These are phyloP conservation scores for Rhizophagus sp. DNA, from an alignment of 192 early-diverging fungal species.

Conservation along the genomic window DNA sequence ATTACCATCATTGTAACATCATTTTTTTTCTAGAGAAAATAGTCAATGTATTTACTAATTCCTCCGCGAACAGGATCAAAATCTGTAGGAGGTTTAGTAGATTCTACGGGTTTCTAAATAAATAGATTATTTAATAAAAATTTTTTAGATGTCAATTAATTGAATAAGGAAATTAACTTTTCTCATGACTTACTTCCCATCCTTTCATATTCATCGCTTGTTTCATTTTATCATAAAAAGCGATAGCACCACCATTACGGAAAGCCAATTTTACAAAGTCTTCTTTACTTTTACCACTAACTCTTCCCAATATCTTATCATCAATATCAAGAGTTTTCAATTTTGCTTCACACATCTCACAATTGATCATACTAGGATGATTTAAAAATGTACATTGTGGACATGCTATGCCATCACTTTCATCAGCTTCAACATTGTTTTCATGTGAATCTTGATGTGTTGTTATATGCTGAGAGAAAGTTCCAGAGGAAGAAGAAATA, in stretches of 20 bases:
- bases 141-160: neutral
- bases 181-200: slow-evolving; percentile 59
- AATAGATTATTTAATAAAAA: neutral
- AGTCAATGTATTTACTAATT: neutral
- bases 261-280: slow-evolving; percentile 76
- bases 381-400: slow-evolving; percentile 88
- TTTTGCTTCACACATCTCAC: slow-evolving; percentile 83
- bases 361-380: slow-evolving; percentile 72
- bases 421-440: neutral
- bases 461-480: neutral
- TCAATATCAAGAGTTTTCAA: slow-evolving; percentile 39
- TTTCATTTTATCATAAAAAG: slow-evolving; percentile 67
- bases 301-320: neutral
- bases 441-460: neutral
- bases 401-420: slow-evolving; percentile 51
- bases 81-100: slow-evolving; percentile 2
- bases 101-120: neutral
- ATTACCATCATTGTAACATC: too few relatives aligned
- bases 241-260: slow-evolving; percentile 64
- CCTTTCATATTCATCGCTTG: slow-evolving; percentile 56
- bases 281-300: neutral
- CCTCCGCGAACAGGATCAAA: slow-evolving; percentile 33
- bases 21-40: neutral
- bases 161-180: neutral
- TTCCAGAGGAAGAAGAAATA: neutral